These are phyloP conservation scores for Sophora flavescens DNA, from an alignment of 306 rosid species.

Conservation along the genomic window DNA sequence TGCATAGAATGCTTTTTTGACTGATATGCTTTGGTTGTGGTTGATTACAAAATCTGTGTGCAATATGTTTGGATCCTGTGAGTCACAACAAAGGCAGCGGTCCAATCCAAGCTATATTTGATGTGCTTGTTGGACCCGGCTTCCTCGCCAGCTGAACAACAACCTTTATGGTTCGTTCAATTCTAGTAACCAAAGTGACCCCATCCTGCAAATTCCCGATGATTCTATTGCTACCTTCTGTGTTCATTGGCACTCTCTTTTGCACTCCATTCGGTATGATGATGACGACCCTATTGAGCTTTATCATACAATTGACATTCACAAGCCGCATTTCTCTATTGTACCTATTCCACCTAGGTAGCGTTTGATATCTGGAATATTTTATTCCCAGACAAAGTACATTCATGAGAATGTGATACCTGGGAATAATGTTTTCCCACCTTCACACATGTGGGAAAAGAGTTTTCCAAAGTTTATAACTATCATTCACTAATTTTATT, in stretches of 20 bases:
- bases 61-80: constrained; percentile 91
- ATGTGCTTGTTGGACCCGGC: constrained; percentile 95
- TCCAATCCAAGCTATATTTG: constrained; percentile 90
- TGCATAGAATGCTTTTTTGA: constrained; percentile 17
- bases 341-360: constrained; percentile 4
- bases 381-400: too few species aligned
- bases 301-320: constrained; percentile 56
- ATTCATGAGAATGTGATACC: too few species aligned
- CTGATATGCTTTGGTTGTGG: constrained; percentile 37
- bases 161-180: constrained; percentile 58
- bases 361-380: too few species aligned
- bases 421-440: too few species aligned
- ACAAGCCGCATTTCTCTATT: constrained; percentile 75
- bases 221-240: constrained; percentile 95
- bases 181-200: constrained; percentile 72
- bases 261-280: constrained; percentile 82
- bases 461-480: too few species aligned
- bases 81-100: constrained; percentile 81
- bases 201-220: constrained; percentile 84
- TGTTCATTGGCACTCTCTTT: constrained; percentile 79
- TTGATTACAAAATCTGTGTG: constrained; percentile 77
- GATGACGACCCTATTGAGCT: constrained; percentile 93
- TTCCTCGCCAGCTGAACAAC: constrained; percentile 80
- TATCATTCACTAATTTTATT: too few species aligned
- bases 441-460: too few species aligned